phyloP scores from a whole-genome alignment of 345 rosid genomes.

The Murraya paniculata region DNA sequence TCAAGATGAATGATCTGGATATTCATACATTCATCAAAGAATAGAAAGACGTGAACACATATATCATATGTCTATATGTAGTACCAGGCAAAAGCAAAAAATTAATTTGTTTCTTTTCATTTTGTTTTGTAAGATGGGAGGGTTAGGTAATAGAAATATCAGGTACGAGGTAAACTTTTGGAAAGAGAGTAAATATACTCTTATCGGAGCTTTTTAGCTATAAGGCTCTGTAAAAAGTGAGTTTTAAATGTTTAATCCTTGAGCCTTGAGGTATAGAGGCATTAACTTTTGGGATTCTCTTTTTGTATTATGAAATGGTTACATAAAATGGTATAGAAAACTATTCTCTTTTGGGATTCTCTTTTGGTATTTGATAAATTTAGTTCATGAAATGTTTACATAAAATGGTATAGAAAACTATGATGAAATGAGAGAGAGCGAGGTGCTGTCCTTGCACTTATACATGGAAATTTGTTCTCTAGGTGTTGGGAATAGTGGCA shows the following conservation, averaged over 20 bases:
- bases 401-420: neutral
- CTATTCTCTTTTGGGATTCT: neutral
- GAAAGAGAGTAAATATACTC: neutral
- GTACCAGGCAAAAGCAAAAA: no score
- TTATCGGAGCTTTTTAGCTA: neutral
- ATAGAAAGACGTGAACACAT: neutral
- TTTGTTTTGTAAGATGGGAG: neutral
- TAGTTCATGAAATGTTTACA: neutral
- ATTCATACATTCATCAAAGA: neutral
- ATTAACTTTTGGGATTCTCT: neutral
- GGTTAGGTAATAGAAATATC: neutral
- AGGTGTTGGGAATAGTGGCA: neutral
- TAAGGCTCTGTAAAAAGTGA: neutral
- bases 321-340: neutral
- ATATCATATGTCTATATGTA: neutral
- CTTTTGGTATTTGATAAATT: neutral
- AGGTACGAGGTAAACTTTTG: neutral
- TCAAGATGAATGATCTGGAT: neutral
- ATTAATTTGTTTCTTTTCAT: neutral
- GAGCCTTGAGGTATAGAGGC: neutral
- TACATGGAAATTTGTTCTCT: neutral
- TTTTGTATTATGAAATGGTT: neutral
- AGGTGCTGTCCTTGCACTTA: neutral
- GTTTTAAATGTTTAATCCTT: neutral
- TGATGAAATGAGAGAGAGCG: neutral